Conservation (phyloP, 1,284 basidiomycete species). For the Stygiomarasmius scandens region DNA sequence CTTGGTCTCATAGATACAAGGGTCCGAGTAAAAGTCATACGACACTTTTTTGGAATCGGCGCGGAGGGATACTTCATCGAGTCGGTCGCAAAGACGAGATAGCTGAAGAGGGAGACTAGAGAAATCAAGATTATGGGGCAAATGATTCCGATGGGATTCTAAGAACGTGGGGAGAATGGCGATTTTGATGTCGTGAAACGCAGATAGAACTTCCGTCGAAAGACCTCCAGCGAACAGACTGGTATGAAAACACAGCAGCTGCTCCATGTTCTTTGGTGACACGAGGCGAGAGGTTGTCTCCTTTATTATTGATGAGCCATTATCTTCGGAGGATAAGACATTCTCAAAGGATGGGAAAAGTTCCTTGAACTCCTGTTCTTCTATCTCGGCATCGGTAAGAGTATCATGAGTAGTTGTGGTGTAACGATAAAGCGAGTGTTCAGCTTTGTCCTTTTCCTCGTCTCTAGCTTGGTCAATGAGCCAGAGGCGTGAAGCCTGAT, state of each 20-base stretch:
- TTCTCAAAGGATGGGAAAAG: slow-evolving; percentile 88
- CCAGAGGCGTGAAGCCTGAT: slow-evolving; percentile 83
- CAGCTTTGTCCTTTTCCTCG: slow-evolving; percentile 64
- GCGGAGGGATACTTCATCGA: slow-evolving; percentile 31
- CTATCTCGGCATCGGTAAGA: slow-evolving; percentile 71
- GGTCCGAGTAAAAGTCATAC: slow-evolving; percentile 82
- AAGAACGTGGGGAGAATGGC: slow-evolving; percentile 35
- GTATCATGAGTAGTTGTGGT: slow-evolving; percentile 62
- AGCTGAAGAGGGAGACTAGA: slow-evolving; percentile 54
- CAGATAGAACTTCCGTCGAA: slow-evolving; percentile 11
- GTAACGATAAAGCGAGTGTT: slow-evolving; percentile 81
- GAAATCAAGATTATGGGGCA: slow-evolving; percentile 51
- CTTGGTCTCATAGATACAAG: slow-evolving; percentile 71
- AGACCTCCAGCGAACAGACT: slow-evolving; percentile 27
- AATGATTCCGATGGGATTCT: slow-evolving; percentile 25
- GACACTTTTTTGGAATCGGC: slow-evolving; percentile 21
- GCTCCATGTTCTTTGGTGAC: slow-evolving; percentile 20
- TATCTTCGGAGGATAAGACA: slow-evolving; percentile 30
- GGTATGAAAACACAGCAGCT: slow-evolving; percentile 41
- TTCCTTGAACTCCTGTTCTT: slow-evolving; percentile 80
- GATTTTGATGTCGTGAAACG: slow-evolving; percentile 32
- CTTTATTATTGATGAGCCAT: not conserved
- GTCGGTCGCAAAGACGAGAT: slow-evolving; percentile 39
- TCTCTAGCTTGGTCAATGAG: slow-evolving; percentile 76
- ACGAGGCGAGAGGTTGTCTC: not conserved